Percentiles rank a stretch among this genome's conserved stretches.
Conservation (phyloP, 192 early-diverging fungal species). For the Phlyctochytrium bullatum region DNA sequence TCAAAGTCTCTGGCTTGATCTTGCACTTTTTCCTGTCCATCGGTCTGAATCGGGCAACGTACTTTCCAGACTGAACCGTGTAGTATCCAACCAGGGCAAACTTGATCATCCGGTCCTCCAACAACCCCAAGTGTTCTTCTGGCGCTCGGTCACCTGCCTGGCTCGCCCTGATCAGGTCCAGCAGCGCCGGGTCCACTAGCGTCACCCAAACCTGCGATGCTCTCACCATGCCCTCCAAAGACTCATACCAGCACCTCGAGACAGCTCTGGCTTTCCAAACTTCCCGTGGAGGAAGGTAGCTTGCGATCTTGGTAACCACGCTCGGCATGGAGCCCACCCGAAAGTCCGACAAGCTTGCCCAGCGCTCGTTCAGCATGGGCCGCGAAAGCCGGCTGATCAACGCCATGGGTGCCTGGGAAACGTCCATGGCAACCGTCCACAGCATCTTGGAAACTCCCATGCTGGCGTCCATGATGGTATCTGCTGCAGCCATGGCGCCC, state of each 20-base stretch:
- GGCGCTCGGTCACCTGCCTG: too few relatives aligned
- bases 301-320: not conserved
- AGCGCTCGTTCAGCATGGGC: not conserved
- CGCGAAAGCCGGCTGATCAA: not conserved
- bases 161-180: too few relatives aligned
- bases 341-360: not conserved
- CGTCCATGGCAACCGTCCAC: not conserved
- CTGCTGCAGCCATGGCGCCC: slow-evolving; percentile 1
- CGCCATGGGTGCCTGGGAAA: not conserved
- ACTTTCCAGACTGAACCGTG: not conserved
- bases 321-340: not conserved
- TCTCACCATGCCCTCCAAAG: not conserved
- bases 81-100: not conserved
- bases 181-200: not conserved
- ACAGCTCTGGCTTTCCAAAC: not conserved
- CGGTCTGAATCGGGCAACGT: not conserved
- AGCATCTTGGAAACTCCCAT: not conserved
- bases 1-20: too few relatives aligned
- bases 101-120: too few relatives aligned
- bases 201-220: not conserved
- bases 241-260: not conserved
- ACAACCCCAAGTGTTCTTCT: too few relatives aligned
- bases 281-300: not conserved
- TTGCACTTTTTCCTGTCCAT: not conserved
- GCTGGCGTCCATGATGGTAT: not conserved